Conservation (phyloP, 352 stramenopile genomes). For the Phytophthora tubulina region DNA sequence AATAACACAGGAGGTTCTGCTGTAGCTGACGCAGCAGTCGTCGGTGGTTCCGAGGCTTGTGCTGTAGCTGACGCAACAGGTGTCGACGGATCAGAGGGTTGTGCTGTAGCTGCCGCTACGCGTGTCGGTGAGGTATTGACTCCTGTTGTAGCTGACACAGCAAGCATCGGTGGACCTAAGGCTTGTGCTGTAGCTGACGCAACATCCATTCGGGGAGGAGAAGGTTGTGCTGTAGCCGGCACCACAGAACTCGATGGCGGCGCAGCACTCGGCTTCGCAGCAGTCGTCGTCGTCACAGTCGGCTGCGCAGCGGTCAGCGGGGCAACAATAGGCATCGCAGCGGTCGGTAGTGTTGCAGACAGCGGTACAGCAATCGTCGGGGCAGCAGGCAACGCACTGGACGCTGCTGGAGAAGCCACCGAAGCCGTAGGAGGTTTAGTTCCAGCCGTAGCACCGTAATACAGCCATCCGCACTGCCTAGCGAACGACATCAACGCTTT, state of each 20-base stretch:
- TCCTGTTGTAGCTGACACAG: not conserved
- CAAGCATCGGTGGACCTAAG: not conserved
- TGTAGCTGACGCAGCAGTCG: not conserved
- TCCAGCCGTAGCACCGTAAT: not conserved
- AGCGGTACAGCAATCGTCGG: too few relatives aligned
- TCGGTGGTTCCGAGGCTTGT: not conserved
- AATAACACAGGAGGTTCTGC: too few relatives aligned
- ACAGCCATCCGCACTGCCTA: not conserved
- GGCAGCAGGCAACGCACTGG: too few relatives aligned
- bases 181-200: too few relatives aligned
- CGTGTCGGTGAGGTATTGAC: not conserved
- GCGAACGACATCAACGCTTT: not conserved
- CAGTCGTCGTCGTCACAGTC: not conserved
- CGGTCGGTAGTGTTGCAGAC: too few relatives aligned
- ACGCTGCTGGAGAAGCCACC: not conserved
- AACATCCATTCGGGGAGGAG: too few relatives aligned
- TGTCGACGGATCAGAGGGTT: not conserved
- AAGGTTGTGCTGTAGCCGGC: not conserved
- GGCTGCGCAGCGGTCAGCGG: too few relatives aligned
- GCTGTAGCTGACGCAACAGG: not conserved
- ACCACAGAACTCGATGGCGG: not conserved
- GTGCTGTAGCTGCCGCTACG: not conserved
- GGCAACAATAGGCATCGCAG: too few relatives aligned
- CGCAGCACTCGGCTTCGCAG: not conserved
- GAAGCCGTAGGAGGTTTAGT: not conserved